Conservation (phyloP, 2,329 filamentous ascomycete genomes). For the Ophiocordyceps camponoti-saundersi region DNA sequence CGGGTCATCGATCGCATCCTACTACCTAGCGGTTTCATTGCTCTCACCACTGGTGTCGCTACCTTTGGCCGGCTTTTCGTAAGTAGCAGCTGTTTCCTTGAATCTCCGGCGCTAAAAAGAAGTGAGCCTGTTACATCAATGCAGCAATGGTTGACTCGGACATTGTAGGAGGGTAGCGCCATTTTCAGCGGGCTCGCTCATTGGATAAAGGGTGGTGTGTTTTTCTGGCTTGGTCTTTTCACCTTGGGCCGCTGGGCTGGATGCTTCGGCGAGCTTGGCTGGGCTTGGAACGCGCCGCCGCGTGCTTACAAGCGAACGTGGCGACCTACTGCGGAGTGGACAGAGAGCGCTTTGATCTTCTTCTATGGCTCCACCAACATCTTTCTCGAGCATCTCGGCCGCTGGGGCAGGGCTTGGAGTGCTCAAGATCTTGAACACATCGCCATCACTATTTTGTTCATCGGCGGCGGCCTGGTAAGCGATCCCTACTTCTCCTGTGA, state of each 20-base stretch:
- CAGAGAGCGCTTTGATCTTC: constrained; percentile 80
- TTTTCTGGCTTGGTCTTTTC: constrained; percentile 82
- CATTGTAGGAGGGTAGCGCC: constrained; percentile 39
- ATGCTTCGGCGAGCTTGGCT: constrained; percentile 77
- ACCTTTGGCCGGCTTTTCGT: constrained; percentile 76
- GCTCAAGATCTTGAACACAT: constrained; percentile 77
- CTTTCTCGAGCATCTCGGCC: constrained; percentile 75
- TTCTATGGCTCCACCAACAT: constrained; percentile 80
- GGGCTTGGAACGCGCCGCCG: constrained; percentile 87
- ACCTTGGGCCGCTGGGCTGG: constrained; percentile 83
- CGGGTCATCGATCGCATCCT: constrained; percentile 59
- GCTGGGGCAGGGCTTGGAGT: constrained; percentile 54
- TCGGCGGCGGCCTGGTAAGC: constrained; percentile 73
- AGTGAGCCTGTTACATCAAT: no score
- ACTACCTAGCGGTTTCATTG: constrained; percentile 60
- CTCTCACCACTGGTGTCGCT: constrained; percentile 53
- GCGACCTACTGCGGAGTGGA: constrained; percentile 72
- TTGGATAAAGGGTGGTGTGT: constrained; percentile 86
- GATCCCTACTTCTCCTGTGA: no score
- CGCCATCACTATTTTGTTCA: constrained; percentile 84
- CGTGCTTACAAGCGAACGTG: constrained; percentile 36
- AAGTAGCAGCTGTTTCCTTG: constrained; percentile 19
- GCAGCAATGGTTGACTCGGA: no score
- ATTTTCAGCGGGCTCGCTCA: constrained; percentile 82
- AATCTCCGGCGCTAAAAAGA: no score